Conservation (phyloP, 1,139 yeast genomes). For the Debaryomyces fabryi region DNA sequence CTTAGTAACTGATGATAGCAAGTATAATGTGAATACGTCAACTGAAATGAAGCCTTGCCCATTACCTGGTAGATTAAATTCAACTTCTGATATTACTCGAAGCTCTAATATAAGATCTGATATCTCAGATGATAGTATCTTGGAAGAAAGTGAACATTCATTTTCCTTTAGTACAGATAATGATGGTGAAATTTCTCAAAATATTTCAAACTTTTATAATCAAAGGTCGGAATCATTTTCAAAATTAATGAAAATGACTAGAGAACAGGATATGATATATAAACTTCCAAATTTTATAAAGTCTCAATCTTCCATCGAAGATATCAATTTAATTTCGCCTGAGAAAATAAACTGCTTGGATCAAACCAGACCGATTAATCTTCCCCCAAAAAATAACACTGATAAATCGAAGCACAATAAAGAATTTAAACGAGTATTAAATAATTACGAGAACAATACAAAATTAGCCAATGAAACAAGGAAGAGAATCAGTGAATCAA, state of each 20-base stretch:
- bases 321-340: slow-evolving; percentile 42
- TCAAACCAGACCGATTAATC: slow-evolving; percentile 49
- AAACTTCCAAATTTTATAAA: slow-evolving; percentile 44
- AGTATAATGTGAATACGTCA: slow-evolving; percentile 22
- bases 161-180: slow-evolving; percentile 21
- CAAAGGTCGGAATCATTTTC: slow-evolving; percentile 41
- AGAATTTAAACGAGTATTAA: slow-evolving; percentile 39
- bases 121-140: slow-evolving; percentile 21
- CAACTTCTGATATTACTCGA: slow-evolving; percentile 13
- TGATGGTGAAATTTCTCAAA: slow-evolving; percentile 38
- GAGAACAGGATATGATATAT: slow-evolving; percentile 40
- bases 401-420: slow-evolving; percentile 45
- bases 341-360: slow-evolving; percentile 44
- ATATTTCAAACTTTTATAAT: slow-evolving; percentile 41
- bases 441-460: slow-evolving; percentile 32
- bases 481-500: slow-evolving; percentile 22
- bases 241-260: slow-evolving; percentile 31
- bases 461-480: slow-evolving; percentile 26
- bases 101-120: neutral
- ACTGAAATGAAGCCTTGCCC: slow-evolving; percentile 33
- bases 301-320: slow-evolving; percentile 48
- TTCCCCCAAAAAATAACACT: slow-evolving; percentile 42
- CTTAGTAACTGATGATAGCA: slow-evolving; percentile 31
- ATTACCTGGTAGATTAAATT: slow-evolving; percentile 36
- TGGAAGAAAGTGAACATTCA: slow-evolving; percentile 21